Evolutionary conservation across 2,329 filamentous ascomycete genomes (phyloP), one percentile per base, ranked within the genome.

Genomic region (Ilyonectria robusta): DNA sequence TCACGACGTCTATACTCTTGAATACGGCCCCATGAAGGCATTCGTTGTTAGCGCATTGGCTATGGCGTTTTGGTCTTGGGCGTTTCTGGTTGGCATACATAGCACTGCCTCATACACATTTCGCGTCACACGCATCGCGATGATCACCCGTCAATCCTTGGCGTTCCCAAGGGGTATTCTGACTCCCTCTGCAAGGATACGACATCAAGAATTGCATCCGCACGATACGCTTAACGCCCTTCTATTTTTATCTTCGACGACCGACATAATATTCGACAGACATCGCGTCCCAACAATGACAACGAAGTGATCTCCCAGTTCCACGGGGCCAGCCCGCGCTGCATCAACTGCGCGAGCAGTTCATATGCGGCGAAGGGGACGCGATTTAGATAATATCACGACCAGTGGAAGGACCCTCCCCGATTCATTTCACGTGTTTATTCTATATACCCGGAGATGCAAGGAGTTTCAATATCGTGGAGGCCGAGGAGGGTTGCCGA

Each of bases 31-130:
- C 23, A 67, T 42, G 68, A 70, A 67, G 70, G 69, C 57, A 67
- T 58, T 66, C 65, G 59, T 59, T 65, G 59, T 70, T 62, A 66
- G 65, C 71, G 78, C 78, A 83, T 82, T 78, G 71, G 78, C 75
- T 78, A 76, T 59, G 81, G 82, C 78, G 80, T 83, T 82, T 63
- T 68, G 72, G 76, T 69, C 71, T 70, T 72, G 10, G 59, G 68
- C 69, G 66, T 68, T 68, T 65, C 33, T 57, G 61, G 68, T 70
- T 72, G 68, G 63, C 58, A 69, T 67, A 54, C 50, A 50, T 56
- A 69, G 35, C 59, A 70, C 53, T 62, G 56, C 58, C 62, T 72
- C 37, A 19, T 42, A 70, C 51, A 69, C 55, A 63, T 48, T 65
- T 61, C 63, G 51, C 47, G 42, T 68, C 58, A 50, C 67, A 57